phyloP scores from a whole-genome alignment of 2,329 filamentous ascomycete species.

The Fulvia fulva region DNA sequence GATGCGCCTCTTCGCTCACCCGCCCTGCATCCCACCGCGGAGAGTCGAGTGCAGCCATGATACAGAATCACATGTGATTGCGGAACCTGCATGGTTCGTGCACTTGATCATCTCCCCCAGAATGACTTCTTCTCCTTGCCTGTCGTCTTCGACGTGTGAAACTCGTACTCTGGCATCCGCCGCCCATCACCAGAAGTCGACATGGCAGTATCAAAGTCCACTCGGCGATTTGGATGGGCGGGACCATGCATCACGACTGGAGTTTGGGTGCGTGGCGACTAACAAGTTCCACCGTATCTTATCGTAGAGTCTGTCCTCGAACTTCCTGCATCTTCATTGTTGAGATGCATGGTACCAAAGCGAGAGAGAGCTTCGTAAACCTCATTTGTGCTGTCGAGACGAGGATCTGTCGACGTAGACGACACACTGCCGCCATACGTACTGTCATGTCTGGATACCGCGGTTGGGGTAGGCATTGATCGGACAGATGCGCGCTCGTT shows the following conservation, averaged over 20 bases:
- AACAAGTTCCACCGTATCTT: not conserved
- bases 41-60: not conserved
- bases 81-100: not conserved
- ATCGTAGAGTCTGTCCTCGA: not conserved
- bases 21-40: no score
- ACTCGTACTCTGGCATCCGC: not conserved
- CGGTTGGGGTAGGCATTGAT: not conserved
- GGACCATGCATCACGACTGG: no score
- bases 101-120: not conserved
- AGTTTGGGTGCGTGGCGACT: not conserved
- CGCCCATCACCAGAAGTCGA: not conserved
- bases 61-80: not conserved
- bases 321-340: not conserved
- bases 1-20: no score
- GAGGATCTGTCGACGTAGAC: not conserved
- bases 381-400: not conserved
- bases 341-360: not conserved
- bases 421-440: not conserved
- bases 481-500: not conserved
- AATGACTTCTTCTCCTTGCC: not conserved
- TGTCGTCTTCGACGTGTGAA: not conserved
- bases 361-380: not conserved
- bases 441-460: not conserved
- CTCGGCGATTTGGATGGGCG: not conserved
- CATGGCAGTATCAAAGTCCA: not conserved